phyloP scores from a whole-genome alignment of 257 asterid species.

The Vinca minor region DNA sequence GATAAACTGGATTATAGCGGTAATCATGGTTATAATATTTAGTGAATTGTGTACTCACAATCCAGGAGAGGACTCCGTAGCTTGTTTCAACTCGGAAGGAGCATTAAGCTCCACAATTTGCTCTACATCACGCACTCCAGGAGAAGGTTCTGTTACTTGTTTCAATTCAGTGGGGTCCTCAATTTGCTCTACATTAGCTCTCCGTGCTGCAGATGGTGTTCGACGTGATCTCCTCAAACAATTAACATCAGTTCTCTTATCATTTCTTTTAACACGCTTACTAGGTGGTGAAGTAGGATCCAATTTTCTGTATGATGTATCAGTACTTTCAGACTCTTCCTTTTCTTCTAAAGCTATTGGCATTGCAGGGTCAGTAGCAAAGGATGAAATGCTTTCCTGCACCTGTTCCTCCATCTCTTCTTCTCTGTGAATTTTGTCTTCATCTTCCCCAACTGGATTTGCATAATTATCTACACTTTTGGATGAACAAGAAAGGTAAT shows the following conservation, averaged over 20 bases:
- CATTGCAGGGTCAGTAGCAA: conserved; percentile 18
- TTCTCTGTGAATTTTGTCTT: conserved; percentile 16
- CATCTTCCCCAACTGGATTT: conserved; percentile 12
- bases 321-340: conserved; percentile 24
- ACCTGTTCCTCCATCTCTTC: conserved; percentile 23
- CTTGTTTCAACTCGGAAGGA: conserved; percentile 21
- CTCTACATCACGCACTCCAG: conserved; percentile 20
- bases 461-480: conserved; percentile 8
- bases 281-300: conserved; percentile 16
- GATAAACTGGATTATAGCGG: background rate
- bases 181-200: conserved; percentile 15
- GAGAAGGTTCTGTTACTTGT: conserved; percentile 18
- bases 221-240: conserved; percentile 25
- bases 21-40: background rate
- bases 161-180: conserved; percentile 21
- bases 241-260: conserved; percentile 18
- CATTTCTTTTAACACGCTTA: conserved; percentile 16
- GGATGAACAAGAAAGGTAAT: background rate
- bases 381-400: conserved; percentile 24
- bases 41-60: conserved; percentile 30
- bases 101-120: conserved; percentile 15
- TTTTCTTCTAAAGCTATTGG: conserved; percentile 16
- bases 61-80: conserved; percentile 13
- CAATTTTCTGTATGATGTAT: conserved; percentile 12
- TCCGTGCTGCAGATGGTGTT: conserved; percentile 23